Evolutionary conservation across 2,329 filamentous ascomycete genomes (phyloP).

Genomic region (Fusarium abutilonis): DNA sequence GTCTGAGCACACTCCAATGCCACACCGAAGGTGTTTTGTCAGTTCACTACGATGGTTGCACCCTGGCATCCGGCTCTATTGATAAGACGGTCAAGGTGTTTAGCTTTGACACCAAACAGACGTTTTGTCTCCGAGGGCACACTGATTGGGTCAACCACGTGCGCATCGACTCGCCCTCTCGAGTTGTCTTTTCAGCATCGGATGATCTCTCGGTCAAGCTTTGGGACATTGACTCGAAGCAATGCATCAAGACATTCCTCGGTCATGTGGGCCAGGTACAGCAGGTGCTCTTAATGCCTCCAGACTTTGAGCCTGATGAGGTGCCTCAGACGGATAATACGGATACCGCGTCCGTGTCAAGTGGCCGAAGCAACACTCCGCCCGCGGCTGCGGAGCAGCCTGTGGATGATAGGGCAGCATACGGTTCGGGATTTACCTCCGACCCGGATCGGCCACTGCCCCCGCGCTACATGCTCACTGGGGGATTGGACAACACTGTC

Average conservation of each 20-base stretch:
- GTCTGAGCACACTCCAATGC: constrained; percentile 80
- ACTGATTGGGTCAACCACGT: constrained; percentile 98
- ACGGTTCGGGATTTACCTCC: constrained; percentile 70
- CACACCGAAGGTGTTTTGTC: constrained; percentile 86
- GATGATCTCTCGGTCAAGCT: constrained; percentile 92
- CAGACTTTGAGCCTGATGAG: constrained; percentile 90
- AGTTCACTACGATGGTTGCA: constrained; percentile 85
- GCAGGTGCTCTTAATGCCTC: constrained; percentile 84
- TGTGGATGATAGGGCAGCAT: constrained; percentile 62
- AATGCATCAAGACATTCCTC: constrained; percentile 80
- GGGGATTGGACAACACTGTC: constrained; percentile 89
- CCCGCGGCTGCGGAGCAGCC: constrained; percentile 45
- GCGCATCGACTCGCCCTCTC: constrained; percentile 80
- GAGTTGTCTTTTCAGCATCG: constrained; percentile 90
- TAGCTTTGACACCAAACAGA: constrained; percentile 86
- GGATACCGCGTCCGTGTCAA: constrained; percentile 64
- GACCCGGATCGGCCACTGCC: constrained; percentile 74
- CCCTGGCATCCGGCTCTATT: constrained; percentile 87
- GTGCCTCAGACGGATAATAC: constrained; percentile 58
- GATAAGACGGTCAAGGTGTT: constrained; percentile 92
- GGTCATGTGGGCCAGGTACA: constrained; percentile 97
- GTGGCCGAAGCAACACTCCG: constrained; percentile 58
- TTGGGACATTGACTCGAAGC: constrained; percentile 89
- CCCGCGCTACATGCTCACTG: constrained; percentile 91
- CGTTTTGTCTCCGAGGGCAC: constrained; percentile 83